These are phyloP conservation scores for Coemansia sp. DNA, from an alignment of 192 early-diverging fungal genomes.

Conservation along the genomic window DNA sequence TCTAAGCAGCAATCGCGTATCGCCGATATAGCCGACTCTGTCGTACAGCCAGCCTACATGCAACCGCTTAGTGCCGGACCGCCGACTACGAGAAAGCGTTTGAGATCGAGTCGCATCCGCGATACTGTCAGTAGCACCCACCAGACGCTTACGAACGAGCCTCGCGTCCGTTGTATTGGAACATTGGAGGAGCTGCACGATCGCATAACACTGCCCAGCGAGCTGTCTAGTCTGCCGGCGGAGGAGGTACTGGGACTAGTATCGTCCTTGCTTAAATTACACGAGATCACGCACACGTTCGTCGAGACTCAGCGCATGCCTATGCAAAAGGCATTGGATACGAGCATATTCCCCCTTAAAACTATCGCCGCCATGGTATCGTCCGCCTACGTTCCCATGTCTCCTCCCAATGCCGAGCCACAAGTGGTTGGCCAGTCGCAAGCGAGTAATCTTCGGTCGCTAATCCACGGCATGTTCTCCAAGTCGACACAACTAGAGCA, in stretches of 20 bases:
- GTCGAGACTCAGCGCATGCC: conserved; percentile 39
- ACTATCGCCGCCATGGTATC: conserved; percentile 30
- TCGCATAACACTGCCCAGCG: conserved; percentile 33
- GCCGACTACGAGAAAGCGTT: not conserved
- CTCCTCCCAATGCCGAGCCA: not conserved
- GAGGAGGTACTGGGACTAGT: conserved; percentile 29
- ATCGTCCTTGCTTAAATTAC: conserved; percentile 27
- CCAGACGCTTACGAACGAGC: not conserved
- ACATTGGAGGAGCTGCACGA: conserved; percentile 14
- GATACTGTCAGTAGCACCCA: not conserved
- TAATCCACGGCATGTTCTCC: conserved; percentile 1
- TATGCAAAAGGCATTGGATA: conserved; percentile 20
- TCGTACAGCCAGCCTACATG: conserved; percentile 24
- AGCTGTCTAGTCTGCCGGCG: conserved; percentile 14
- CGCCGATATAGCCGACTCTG: conserved; percentile 7
- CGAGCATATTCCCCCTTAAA: conserved; percentile 35
- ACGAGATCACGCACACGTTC: conserved; percentile 49
- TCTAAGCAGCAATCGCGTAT: conserved; percentile 6
- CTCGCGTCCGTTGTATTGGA: conserved; percentile 21
- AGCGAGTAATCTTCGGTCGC: not conserved
- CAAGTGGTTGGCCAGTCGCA: too few species aligned
- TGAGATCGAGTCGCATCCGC: not conserved
- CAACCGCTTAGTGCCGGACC: conserved; percentile 25
- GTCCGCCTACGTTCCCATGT: not conserved
- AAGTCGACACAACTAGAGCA: not conserved